Evolutionary conservation across 257 asterid species (phyloP), one percentile per base, ranked within the genome.

Genomic region (Avicennia marina): DNA sequence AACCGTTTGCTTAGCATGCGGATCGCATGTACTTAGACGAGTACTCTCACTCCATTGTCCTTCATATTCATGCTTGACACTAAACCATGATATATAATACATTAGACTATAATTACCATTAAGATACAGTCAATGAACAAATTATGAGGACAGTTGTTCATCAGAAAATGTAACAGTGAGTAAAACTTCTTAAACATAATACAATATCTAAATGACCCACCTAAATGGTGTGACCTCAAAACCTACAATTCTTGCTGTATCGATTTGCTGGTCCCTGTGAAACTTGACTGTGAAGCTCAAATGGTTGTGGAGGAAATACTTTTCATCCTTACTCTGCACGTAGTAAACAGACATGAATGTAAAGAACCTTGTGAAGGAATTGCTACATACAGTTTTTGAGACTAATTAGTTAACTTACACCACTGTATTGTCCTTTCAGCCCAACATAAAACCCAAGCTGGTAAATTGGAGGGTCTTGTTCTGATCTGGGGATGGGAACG

Each of bases 211-310:
- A 48, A 32, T 11, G 53, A 38, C 82, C 62, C 39, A 84, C 94
- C 94, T 84, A 58, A 34, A 81, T 53, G 85, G 90, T 51, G 75
- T 75, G 70, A 84, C 89, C 78, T 84, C 94, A 39, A 84, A 84
- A 47, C 94, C 94, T 18, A 84, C 94, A 42, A 84, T 84, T 68
- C 94, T 81, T 21, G 89, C 72, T 1, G 85, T 59, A 60, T 68
- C 79, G 34, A 81, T 67, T 68, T 70, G 78, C 63, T 54, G 63
- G 66, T 84, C 94, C 66, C 66, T 81, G 74, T 81, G 94, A 57
- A 62, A 81, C 75, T 75, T 81, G 62, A 84, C 90, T 2, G 73
- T 68, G 64, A 84, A 84, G 41, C 72, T 74, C 71, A 84, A 70
- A 72, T 84, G 94, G 78, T 84, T 84, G 77, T 81, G 80, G 57